phyloP scores from a whole-genome alignment of 441 rosid genomes.

The Populus trichocarpa region DNA sequence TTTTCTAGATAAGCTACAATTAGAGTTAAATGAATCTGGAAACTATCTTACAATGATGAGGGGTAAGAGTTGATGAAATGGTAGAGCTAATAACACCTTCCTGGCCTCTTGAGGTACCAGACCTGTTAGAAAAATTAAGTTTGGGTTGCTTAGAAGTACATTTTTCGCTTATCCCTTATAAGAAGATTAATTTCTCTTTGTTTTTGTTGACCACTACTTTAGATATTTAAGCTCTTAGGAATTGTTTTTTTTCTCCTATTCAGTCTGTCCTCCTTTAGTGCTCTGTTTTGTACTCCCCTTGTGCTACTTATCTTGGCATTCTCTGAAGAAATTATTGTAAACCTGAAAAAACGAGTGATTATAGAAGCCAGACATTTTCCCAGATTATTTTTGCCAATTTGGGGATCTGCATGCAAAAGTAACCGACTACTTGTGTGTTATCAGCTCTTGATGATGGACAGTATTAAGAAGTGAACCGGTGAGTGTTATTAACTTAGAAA shows the following conservation, averaged over 20 bases:
- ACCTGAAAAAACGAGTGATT: neutral
- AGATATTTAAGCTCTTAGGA: neutral
- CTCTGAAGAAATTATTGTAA: neutral
- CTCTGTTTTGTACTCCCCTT: neutral
- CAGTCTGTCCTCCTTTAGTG: neutral
- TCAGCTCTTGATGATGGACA: neutral
- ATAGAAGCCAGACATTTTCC: neutral
- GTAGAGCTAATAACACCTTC: neutral
- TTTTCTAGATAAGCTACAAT: neutral
- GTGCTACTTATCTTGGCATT: neutral
- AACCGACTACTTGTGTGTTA: neutral
- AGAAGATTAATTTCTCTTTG: neutral
- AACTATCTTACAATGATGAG: neutral
- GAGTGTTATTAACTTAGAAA: neutral
- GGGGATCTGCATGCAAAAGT: neutral
- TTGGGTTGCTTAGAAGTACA: neutral
- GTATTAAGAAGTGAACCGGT: neutral
- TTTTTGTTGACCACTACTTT: neutral
- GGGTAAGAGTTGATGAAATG: neutral
- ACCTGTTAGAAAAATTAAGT: neutral
- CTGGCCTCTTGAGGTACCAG: neutral
- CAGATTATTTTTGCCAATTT: neutral
- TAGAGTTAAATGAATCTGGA: neutral
- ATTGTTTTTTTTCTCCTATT: neutral
- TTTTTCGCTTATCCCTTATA: neutral